Evolutionary conservation across 2,329 filamentous ascomycete species (phyloP).

Genomic region (Ophiostoma pallidulum): DNA sequence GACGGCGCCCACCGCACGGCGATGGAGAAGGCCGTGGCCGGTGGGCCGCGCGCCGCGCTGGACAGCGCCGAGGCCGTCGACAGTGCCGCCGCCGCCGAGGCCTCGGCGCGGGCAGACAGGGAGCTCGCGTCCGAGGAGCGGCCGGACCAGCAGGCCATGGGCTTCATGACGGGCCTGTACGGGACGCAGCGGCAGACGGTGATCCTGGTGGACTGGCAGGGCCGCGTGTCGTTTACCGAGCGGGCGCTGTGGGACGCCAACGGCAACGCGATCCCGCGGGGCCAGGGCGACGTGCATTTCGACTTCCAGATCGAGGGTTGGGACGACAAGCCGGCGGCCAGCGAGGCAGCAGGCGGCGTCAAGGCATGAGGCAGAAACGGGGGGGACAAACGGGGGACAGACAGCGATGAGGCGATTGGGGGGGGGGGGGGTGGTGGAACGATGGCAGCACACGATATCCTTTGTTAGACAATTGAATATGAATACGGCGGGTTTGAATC

Average conservation of each 20-base stretch:
- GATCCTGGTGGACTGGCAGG: slow-evolving; percentile 52
- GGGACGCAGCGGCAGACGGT: slow-evolving; percentile 57
- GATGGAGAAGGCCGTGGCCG: slow-evolving; percentile 7
- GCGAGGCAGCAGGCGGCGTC: too few species aligned
- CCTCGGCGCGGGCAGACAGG: too few species aligned
- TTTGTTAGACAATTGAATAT: too few species aligned
- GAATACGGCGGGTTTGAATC: too few species aligned
- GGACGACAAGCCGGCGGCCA: slow-evolving; percentile 24
- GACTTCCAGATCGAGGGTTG: slow-evolving; percentile 48
- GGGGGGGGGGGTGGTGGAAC: too few species aligned
- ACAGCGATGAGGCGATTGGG: too few species aligned
- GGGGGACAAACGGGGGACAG: too few species aligned
- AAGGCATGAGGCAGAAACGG: too few species aligned
- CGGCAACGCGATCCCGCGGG: slow-evolving; percentile 44
- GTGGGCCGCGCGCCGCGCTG: slow-evolving; percentile 24
- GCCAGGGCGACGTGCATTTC: slow-evolving; percentile 46
- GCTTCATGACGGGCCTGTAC: slow-evolving; percentile 51
- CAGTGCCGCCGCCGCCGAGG: slow-evolving; percentile 26
- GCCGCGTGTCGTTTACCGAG: slow-evolving; percentile 50
- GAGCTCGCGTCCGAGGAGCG: slow-evolving; percentile 27
- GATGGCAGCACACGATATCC: too few species aligned
- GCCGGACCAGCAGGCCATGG: slow-evolving; percentile 24
- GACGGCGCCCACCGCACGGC: slow-evolving; percentile 27
- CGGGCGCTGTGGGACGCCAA: slow-evolving; percentile 50
- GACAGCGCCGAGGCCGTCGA: slow-evolving; percentile 30